Evolutionary conservation across 1,284 basidiomycete genomes (phyloP).

Genomic region (Puccinia hordei): DNA sequence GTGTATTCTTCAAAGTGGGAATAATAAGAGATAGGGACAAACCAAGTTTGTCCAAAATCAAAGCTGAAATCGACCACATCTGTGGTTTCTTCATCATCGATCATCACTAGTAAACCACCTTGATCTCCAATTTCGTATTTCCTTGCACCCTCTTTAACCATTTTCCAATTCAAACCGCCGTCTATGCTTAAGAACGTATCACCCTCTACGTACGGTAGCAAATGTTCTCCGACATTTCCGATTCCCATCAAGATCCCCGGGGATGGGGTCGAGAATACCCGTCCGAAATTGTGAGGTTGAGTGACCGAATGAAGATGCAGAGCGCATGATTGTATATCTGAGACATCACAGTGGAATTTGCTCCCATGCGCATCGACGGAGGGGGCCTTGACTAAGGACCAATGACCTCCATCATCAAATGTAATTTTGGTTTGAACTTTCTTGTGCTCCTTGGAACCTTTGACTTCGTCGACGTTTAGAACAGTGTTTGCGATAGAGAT

Average conservation of each 20-base stretch:
- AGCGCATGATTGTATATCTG: constrained; percentile 69
- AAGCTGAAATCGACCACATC: constrained; percentile 78
- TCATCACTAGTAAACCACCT: constrained; percentile 77
- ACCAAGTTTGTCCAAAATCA: constrained; percentile 83
- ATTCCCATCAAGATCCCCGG: constrained; percentile 95
- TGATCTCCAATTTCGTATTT: constrained; percentile 95
- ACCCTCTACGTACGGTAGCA: constrained; percentile 80
- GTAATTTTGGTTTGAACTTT: constrained; percentile 77
- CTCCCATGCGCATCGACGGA: constrained; percentile 67
- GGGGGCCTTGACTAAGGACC: constrained; percentile 73
- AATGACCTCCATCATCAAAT: constrained; percentile 85
- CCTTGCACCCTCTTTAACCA: constrained; percentile 75
- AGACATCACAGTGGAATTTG: constrained; percentile 67
- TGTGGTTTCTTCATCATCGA: constrained; percentile 82
- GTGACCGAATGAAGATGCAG: constrained; percentile 91
- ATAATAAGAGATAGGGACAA: constrained; percentile 56
- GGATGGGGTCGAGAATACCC: constrained; percentile 88
- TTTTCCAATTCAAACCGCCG: constrained; percentile 81
- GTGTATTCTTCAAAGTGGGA: neutral
- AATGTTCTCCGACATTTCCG: constrained; percentile 74
- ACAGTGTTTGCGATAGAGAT: constrained; percentile 88
- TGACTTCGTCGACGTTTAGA: constrained; percentile 76
- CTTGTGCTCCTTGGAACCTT: constrained; percentile 68
- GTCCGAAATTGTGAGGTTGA: constrained; percentile 84
- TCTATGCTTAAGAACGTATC: constrained; percentile 92